Base-by-base conservation (phyloP, 495 filamentous ascomycete genomes). In the Penicillium cosmopolitanum region DNA sequence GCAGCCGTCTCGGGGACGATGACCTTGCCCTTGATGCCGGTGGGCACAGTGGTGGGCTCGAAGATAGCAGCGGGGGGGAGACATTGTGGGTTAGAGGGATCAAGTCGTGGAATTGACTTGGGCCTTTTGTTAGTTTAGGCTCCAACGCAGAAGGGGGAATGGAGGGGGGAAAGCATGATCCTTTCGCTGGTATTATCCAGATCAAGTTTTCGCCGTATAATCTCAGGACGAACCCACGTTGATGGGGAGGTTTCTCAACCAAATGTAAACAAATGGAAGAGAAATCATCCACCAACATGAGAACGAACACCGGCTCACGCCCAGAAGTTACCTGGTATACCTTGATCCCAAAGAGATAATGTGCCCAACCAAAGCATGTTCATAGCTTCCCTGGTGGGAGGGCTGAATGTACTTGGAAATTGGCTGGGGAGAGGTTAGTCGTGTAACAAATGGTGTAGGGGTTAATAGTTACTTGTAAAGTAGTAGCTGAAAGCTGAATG, bases 131-230 rank as follows among this genome's bases (percentile, higher is more conserved):
- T 59, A 70, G 69, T 78, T 74, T 77, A 16, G 42, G 4, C 42
- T 69, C 59, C 53, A 73, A 66, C 76, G 67, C 62, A 70, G 69
- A 72, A 69, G 63, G 55, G 46, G 48, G 56, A 48, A 23, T 66
- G 65, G 58, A 57, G 67, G 69, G 72, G 74, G 73, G 80, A 78
- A 80, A 84, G 89, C 89, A 93, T 93, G 90, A 91, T 94, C 89
- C 90, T 95, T 92, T 90, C 91, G 92, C 92, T 92, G 90, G 91
- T 89, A 94, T 95, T 96, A 93, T 92, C 91, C 90, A 91, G 91
- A 94, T 96, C 91, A 95, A 94, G 91, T 96, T 93, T 73, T 79
- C 78, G 87, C 92, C 91, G 92, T 96, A 88, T 95, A 84, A 88
- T 96, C 89, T 96, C 92, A 95, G 91, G 85, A 83, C 82, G 80